phyloP scores from a whole-genome alignment of 2,329 filamentous ascomycete species.

The Verruconis gallopava region DNA sequence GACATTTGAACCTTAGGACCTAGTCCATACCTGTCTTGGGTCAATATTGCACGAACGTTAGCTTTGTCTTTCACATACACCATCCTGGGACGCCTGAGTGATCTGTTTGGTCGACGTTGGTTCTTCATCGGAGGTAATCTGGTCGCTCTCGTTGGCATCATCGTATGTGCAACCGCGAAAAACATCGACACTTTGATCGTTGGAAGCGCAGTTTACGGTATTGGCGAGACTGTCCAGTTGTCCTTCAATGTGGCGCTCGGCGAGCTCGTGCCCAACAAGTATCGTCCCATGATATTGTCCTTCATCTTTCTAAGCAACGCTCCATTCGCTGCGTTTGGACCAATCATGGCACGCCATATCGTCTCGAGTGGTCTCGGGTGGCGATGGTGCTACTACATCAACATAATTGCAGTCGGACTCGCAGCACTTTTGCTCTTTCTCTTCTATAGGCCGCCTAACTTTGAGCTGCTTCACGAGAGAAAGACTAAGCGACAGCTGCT shows the following conservation, averaged over 20 bases:
- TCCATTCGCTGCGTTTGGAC: slow-evolving; percentile 27
- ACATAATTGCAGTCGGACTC: slow-evolving; percentile 30
- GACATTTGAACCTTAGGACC: background rate
- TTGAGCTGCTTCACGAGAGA: slow-evolving; percentile 27
- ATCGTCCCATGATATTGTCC: slow-evolving; percentile 19
- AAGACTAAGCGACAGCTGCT: slow-evolving; percentile 27
- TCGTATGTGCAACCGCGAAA: slow-evolving; percentile 24
- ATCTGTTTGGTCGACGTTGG: slow-evolving; percentile 32
- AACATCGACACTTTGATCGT: slow-evolving; percentile 26
- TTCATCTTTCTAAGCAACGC: slow-evolving; percentile 15
- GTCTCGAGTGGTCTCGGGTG: slow-evolving; percentile 33
- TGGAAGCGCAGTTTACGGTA: slow-evolving; percentile 25
- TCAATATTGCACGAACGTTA: slow-evolving; percentile 22
- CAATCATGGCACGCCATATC: slow-evolving; percentile 34
- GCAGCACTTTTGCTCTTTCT: slow-evolving; percentile 29
- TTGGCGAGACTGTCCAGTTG: slow-evolving; percentile 31
- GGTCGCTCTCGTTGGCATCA: slow-evolving; percentile 25
- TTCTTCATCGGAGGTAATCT: slow-evolving; percentile 23
- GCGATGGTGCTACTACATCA: slow-evolving; percentile 39
- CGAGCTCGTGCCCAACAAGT: slow-evolving; percentile 32
- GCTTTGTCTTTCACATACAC: slow-evolving; percentile 23
- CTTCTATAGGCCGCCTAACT: slow-evolving; percentile 34
- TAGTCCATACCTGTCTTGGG: slow-evolving; percentile 16
- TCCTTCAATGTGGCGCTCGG: slow-evolving; percentile 30
- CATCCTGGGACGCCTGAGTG: slow-evolving; percentile 29